Evolutionary conservation across 2,329 filamentous ascomycete genomes (phyloP).

Genomic region (Sporothrix brasiliensis): DNA sequence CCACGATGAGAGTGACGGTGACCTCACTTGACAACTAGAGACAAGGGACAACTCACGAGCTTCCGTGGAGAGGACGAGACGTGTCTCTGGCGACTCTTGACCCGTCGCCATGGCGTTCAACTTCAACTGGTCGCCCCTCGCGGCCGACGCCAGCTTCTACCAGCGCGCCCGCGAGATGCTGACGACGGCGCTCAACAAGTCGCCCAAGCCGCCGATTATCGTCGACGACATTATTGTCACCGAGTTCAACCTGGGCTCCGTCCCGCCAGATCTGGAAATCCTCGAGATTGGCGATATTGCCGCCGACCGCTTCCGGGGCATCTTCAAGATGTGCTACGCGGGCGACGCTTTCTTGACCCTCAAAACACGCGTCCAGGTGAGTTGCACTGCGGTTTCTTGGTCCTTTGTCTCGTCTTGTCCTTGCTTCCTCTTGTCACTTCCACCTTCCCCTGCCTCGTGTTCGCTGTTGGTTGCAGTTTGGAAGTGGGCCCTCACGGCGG

Average conservation of each 20-base stretch:
- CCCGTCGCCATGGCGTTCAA: slow-evolving; percentile 90
- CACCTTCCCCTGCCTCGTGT: slow-evolving; percentile 20
- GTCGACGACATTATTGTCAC: slow-evolving; percentile 99
- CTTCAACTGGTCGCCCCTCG: slow-evolving; percentile 99
- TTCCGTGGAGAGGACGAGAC: slow-evolving; percentile 24
- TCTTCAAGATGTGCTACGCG: slow-evolving; percentile 99
- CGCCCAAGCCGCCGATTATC: slow-evolving; percentile 96
- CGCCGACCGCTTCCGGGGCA: slow-evolving; percentile 94
- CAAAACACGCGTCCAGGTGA: slow-evolving; percentile 89
- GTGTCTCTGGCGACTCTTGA: slow-evolving; percentile 9
- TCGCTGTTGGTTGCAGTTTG: slow-evolving; percentile 23
- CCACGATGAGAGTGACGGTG: slow-evolving; percentile 31
- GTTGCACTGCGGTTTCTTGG: slow-evolving; percentile 38
- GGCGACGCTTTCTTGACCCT: slow-evolving; percentile 95
- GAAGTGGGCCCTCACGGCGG: slow-evolving; percentile 20
- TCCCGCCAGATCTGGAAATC: slow-evolving; percentile 93
- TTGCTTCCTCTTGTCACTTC: background rate
- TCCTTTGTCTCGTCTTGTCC: slow-evolving; percentile 32
- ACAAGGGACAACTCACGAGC: background rate
- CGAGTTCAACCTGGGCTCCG: slow-evolving; percentile 93
- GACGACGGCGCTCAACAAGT: slow-evolving; percentile 94
- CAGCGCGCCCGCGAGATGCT: slow-evolving; percentile 89
- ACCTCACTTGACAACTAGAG: slow-evolving; percentile 16
- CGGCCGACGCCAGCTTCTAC: slow-evolving; percentile 90
- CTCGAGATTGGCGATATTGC: slow-evolving; percentile 96